Conservation (phyloP, 768 basidiomycete species). For the Postia placenta region DNA sequence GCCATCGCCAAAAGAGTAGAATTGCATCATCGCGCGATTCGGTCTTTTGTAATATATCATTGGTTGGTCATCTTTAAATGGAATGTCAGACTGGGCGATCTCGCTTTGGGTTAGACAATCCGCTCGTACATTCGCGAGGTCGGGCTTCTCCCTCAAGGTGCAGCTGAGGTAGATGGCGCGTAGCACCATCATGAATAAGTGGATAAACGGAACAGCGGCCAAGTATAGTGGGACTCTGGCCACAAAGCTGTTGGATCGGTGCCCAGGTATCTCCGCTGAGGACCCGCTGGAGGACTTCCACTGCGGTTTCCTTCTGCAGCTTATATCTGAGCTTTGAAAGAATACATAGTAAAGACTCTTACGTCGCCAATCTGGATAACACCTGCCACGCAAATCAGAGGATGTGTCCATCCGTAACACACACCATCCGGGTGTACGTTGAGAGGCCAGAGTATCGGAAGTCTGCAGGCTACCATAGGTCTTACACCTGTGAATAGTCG, state of each 20-base stretch:
- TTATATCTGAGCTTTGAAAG: not conserved
- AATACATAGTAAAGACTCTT: slow-evolving; percentile 6
- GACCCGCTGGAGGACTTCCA: not conserved
- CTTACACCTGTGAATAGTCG: no score
- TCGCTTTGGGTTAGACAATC: not conserved
- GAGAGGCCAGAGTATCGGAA: not conserved
- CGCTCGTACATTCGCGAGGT: not conserved
- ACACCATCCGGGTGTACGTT: slow-evolving; percentile 28
- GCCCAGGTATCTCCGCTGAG: not conserved
- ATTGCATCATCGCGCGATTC: slow-evolving; percentile 50
- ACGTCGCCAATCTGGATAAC: slow-evolving; percentile 34
- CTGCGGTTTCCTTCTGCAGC: slow-evolving; percentile 3
- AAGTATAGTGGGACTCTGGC: slow-evolving; percentile 22
- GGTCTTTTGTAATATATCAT: slow-evolving; percentile 38
- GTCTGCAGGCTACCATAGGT: not conserved
- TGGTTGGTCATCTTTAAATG: not conserved
- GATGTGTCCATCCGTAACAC: slow-evolving; percentile 55
- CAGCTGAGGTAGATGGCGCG: not conserved
- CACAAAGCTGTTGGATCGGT: not conserved
- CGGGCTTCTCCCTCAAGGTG: not conserved
- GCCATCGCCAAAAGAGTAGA: slow-evolving; percentile 45
- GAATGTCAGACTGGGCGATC: no score
- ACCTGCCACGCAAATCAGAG: slow-evolving; percentile 47
- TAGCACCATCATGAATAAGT: not conserved
- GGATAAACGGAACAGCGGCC: slow-evolving; percentile 10